Base-by-base conservation (phyloP, 306 rosid genomes). In the Vigna trinervia region DNA sequence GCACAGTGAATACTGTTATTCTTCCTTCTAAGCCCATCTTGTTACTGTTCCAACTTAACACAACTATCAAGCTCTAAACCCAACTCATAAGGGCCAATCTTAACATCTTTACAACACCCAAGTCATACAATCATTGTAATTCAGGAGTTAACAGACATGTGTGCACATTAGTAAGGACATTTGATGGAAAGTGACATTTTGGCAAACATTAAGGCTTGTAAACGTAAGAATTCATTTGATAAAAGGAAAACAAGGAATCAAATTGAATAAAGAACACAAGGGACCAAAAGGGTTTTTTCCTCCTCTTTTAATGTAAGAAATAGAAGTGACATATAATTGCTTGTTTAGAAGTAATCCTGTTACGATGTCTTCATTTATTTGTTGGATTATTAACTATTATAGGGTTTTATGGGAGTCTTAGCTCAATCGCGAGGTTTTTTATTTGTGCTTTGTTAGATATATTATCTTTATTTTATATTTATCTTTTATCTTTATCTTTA, bases 31-130 rank as follows among this genome's bases (percentile, higher is more conserved):
- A 48, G 52, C 5, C 8, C 54, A 8, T 1, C 2, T 39, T 39
- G 45, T 7, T 7, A 39, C 11, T 39, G 45, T 39, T 39, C 38
- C 5, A 34, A 34, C 38, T 34, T 34, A 34, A 34, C 38, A 34
- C 38, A 34, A 5, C 38, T 4, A 5, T 5, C 38, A 48, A 48
- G 19, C 53, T 48, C 53, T 12, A 28, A 54, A 30, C 34, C 96
- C 58, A 89, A 96, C 72, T 30, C 34, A 92, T 94, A 54, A 92
- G 51, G 73, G 83, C 72, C 5, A 85, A 34, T 34, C 38, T 34
- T 34, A 34, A 34, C 38, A 34, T 94, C 61, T 30, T 30, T 85
- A 83, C 61, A 87, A 82, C 46, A 59, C 90, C 26, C 5, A 20
- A 54, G 32, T 11, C 26, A 20, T 14, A 3, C 11, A 20, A 20